Conservation (phyloP, 2,329 filamentous ascomycete species). For the Trichoderma sp. region DNA sequence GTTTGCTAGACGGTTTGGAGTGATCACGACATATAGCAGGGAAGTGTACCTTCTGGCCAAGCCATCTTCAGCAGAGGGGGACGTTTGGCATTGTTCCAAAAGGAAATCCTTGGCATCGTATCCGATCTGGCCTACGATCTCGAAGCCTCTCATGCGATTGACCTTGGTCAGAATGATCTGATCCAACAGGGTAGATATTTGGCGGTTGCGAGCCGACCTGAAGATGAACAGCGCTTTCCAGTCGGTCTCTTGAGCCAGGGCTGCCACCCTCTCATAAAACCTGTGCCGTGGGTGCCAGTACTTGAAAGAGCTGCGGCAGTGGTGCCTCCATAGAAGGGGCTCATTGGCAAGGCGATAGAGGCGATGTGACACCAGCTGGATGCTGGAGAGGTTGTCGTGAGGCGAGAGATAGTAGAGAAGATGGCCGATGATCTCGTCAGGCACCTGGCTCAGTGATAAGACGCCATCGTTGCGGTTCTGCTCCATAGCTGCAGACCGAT, state of each 20-base stretch:
- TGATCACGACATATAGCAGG: not conserved
- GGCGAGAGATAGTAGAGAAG: slow-evolving; percentile 65
- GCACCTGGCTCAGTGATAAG: slow-evolving; percentile 50
- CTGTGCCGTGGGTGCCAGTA: slow-evolving; percentile 71
- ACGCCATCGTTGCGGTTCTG: not conserved
- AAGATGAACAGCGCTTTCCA: slow-evolving; percentile 71
- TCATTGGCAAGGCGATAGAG: slow-evolving; percentile 66
- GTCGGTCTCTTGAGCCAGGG: slow-evolving; percentile 54
- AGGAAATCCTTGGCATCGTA: slow-evolving; percentile 89
- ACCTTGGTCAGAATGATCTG: slow-evolving; percentile 68
- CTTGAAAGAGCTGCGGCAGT: slow-evolving; percentile 66
- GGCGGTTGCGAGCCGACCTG: slow-evolving; percentile 51
- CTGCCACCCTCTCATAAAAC: slow-evolving; percentile 54
- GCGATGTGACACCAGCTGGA: slow-evolving; percentile 58
- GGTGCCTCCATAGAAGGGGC: slow-evolving; percentile 73
- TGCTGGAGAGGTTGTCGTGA: slow-evolving; percentile 46
- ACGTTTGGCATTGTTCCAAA: slow-evolving; percentile 58
- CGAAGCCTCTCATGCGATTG: slow-evolving; percentile 65
- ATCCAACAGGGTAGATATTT: slow-evolving; percentile 57
- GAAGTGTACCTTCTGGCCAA: slow-evolving; percentile 62
- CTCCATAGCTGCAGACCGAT: slow-evolving; percentile 13
- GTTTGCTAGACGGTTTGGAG: not conserved
- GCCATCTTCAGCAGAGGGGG: slow-evolving; percentile 64
- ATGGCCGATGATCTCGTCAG: slow-evolving; percentile 80
- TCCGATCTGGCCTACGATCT: slow-evolving; percentile 67